phyloP scores from a whole-genome alignment of 2,329 filamentous ascomycete genomes.

The Colletotrichum lindemuthianum region DNA sequence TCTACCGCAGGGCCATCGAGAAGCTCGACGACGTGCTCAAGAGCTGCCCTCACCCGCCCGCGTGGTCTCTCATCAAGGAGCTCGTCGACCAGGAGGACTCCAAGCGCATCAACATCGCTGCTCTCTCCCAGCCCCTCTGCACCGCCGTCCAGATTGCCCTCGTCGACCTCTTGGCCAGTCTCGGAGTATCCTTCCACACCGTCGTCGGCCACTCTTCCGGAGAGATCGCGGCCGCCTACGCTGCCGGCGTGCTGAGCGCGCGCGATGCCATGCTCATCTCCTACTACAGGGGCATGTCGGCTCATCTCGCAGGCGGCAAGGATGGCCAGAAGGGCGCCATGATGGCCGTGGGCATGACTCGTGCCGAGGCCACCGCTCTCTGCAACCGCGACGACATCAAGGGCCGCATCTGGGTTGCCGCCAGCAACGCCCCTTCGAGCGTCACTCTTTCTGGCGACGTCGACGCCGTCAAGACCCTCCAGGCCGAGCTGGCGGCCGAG shows the following conservation, averaged over 20 bases:
- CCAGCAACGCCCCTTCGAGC: constrained; percentile 42
- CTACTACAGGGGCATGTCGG: constrained; percentile 38
- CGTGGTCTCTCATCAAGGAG: constrained; percentile 38
- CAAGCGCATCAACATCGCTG: constrained; percentile 37
- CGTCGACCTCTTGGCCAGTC: constrained; percentile 33
- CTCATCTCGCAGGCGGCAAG: constrained; percentile 32
- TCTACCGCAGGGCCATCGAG: constrained; percentile 34
- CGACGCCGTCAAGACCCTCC: constrained; percentile 40
- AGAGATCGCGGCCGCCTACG: constrained; percentile 51
- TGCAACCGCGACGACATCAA: constrained; percentile 33
- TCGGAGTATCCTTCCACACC: constrained; percentile 33
- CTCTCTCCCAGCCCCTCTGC: constrained; percentile 37
- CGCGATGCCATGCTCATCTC: constrained; percentile 38
- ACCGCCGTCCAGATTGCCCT: constrained; percentile 40
- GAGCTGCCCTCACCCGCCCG: constrained; percentile 8
- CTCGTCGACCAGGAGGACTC: constrained; percentile 28
- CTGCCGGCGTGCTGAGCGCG: constrained; percentile 39
- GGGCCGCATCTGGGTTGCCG: constrained; percentile 41
- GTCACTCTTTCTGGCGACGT: constrained; percentile 47
- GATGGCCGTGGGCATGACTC: constrained; percentile 40
- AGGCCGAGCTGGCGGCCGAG: constrained; percentile 38
- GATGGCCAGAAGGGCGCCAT: constrained; percentile 37
- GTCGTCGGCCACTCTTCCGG: constrained; percentile 41
- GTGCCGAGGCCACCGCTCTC: constrained; percentile 27
- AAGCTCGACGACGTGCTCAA: constrained; percentile 35